Evolutionary conservation across 1,139 yeast genomes (phyloP).

Genomic region (Torulaspora globosa): DNA sequence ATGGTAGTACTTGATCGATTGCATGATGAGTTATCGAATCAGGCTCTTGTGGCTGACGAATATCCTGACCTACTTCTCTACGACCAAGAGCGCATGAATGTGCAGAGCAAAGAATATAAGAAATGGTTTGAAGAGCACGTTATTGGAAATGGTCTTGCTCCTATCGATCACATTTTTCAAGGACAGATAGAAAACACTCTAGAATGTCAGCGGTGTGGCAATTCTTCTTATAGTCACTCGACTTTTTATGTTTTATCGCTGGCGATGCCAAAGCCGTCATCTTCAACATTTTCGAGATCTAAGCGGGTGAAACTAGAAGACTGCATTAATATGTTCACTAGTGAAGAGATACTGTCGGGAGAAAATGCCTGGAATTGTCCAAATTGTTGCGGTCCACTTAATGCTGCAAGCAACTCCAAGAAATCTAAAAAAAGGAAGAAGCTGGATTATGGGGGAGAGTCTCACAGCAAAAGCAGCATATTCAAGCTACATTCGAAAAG

Average conservation of each 20-base stretch:
- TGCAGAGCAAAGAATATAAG: conserved; percentile 47
- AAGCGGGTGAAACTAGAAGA: conserved; percentile 48
- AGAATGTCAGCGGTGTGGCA: conserved; percentile 60
- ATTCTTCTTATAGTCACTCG: conserved; percentile 53
- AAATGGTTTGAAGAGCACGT: conserved; percentile 56
- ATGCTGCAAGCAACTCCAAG: conserved; percentile 16
- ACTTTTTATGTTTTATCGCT: conserved; percentile 62
- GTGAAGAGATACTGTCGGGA: conserved; percentile 63
- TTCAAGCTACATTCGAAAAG: conserved; percentile 22
- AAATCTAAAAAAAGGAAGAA: conserved; percentile 15
- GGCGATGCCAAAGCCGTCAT: conserved; percentile 52
- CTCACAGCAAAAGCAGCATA: conserved; percentile 20
- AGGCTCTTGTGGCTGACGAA: conserved; percentile 39
- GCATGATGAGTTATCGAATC: conserved; percentile 59
- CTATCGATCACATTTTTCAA: conserved; percentile 58
- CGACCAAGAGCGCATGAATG: conserved; percentile 38
- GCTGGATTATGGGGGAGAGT: conserved; percentile 10
- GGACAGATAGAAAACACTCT: conserved; percentile 66
- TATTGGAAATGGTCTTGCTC: conserved; percentile 58
- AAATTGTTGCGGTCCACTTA: conserved; percentile 46
- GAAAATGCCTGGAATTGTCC: conserved; percentile 83
- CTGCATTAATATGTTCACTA: conserved; percentile 62
- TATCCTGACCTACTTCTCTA: conserved; percentile 39
- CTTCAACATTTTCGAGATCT: conserved; percentile 32
- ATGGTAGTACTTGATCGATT: conserved; percentile 61